Percentiles rank a stretch among this genome's conserved stretches.
phyloP scores from a whole-genome alignment of 192 early-diverging fungal genomes.

The Coemansia sp. region DNA sequence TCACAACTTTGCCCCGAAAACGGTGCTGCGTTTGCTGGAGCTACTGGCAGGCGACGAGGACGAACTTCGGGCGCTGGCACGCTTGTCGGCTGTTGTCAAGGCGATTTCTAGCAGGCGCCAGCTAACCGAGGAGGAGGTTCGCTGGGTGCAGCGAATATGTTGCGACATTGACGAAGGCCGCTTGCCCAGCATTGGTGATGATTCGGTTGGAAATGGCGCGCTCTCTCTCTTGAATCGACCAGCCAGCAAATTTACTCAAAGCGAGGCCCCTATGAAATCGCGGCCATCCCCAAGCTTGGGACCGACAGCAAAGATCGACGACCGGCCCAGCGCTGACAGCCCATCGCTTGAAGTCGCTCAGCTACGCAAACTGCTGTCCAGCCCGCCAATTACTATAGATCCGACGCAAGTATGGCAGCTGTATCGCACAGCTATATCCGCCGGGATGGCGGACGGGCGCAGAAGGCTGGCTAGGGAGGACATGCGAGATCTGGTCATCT shows the following conservation, averaged over 20 bases:
- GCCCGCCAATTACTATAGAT: constrained; percentile 13
- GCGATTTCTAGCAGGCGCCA: constrained; percentile 8
- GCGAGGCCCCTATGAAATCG: neutral
- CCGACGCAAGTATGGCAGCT: constrained; percentile 15
- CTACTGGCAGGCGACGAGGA: constrained; percentile 30
- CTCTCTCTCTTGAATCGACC: neutral
- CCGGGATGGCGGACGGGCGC: neutral
- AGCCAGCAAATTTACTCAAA: neutral
- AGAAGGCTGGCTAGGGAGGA: neutral
- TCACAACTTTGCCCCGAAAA: constrained; percentile 11
- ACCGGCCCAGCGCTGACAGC: neutral
- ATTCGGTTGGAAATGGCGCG: neutral
- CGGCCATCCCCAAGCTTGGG: too few species aligned
- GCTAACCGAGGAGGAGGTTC: constrained; percentile 21
- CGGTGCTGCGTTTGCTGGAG: constrained; percentile 26
- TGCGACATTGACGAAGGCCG: neutral
- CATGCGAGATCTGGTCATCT: constrained; percentile 8
- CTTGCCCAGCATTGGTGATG: neutral
- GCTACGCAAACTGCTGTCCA: constrained; percentile 11
- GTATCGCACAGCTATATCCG: constrained; percentile 13
- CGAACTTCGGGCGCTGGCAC: constrained; percentile 16
- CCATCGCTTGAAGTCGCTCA: neutral
- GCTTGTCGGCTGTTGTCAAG: constrained; percentile 15
- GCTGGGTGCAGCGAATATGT: constrained; percentile 22
- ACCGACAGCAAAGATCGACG: neutral